Evolutionary conservation across 163 green algal genomes (phyloP).

Genomic region (Chloroidium sp.): DNA sequence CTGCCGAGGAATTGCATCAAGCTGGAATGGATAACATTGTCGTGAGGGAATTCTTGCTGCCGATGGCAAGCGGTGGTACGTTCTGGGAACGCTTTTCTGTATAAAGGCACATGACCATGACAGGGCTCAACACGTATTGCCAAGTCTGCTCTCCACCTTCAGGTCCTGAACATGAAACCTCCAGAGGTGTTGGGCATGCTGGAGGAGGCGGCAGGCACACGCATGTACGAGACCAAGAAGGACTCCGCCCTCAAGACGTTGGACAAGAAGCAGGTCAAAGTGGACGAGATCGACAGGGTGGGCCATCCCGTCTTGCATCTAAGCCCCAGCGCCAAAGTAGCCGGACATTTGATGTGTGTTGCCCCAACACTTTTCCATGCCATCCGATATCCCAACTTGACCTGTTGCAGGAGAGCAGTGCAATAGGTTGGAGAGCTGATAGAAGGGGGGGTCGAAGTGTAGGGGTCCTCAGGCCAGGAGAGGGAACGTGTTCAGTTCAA

Average conservation of each 20-base stretch:
- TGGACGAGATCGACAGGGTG: constrained; percentile 94
- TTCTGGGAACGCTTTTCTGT: not conserved
- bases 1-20: too few species aligned
- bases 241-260: constrained; percentile 85
- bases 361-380: too few species aligned
- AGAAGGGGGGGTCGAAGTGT: too few species aligned
- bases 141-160: not conserved
- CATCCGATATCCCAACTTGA: too few species aligned
- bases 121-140: not conserved
- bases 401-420: too few species aligned
- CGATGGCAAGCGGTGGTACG: constrained; percentile 8
- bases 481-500: too few species aligned
- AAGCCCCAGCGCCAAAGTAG: too few species aligned
- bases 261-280: constrained; percentile 92
- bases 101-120: not conserved
- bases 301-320: not conserved
- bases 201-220: constrained; percentile 93
- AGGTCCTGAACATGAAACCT: constrained; percentile 99
- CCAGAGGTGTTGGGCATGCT: constrained; percentile 94
- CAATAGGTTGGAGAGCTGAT: too few species aligned
- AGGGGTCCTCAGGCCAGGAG: too few species aligned
- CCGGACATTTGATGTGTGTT: too few species aligned
- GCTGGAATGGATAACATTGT: too few species aligned
- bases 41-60: not conserved
- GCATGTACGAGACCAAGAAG: constrained; percentile 99